Conservation (phyloP, 2,329 filamentous ascomycete genomes). For the Byssothecium circinans region DNA sequence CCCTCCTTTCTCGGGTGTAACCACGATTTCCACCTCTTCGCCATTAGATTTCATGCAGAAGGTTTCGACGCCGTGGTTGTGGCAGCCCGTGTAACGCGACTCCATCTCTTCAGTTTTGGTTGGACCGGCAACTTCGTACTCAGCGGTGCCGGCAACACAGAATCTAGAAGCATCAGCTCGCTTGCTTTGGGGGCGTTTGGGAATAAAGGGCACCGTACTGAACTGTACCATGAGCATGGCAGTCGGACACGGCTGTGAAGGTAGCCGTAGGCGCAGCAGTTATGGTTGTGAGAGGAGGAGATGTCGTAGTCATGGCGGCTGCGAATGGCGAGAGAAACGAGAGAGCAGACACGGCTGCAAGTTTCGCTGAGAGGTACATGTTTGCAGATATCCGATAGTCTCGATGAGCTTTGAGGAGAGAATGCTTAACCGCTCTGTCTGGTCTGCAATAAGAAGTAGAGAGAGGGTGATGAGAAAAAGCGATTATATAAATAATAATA, state of each 20-base stretch:
- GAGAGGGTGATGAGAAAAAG: no score
- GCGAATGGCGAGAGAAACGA: conserved; percentile 9
- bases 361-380: background rate
- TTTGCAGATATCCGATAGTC: no score
- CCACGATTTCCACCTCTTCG: conserved; percentile 61
- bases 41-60: conserved; percentile 64
- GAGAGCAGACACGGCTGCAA: conserved; percentile 4
- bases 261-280: conserved; percentile 17
- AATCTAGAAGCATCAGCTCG: conserved; percentile 32
- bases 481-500: no score
- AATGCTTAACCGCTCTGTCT: no score
- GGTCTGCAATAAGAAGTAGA: no score
- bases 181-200: background rate
- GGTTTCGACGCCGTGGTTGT: conserved; percentile 60
- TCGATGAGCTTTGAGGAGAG: no score
- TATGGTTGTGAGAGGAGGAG: conserved; percentile 11
- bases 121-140: conserved; percentile 51
- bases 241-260: conserved; percentile 55
- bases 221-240: conserved; percentile 52
- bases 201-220: conserved; percentile 39
- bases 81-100: conserved; percentile 65
- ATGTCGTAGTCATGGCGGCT: conserved; percentile 20
- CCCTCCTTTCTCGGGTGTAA: conserved; percentile 28
- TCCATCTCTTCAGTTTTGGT: conserved; percentile 61
- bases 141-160: conserved; percentile 48